Evolutionary conservation across 1,284 basidiomycete genomes (phyloP).

Genomic region (Sanghuangporus weigelae): DNA sequence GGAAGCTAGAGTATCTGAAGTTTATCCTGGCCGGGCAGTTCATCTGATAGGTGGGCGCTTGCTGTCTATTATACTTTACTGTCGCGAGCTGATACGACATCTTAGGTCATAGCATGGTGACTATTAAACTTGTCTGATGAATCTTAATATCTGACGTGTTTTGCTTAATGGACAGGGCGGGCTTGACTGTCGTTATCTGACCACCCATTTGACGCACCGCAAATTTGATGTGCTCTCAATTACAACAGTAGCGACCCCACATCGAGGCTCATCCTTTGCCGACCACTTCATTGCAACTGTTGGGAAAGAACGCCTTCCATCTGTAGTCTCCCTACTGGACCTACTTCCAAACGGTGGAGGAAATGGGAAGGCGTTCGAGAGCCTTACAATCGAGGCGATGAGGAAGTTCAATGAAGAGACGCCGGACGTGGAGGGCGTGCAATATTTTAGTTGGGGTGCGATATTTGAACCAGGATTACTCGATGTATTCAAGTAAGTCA

Average conservation of each 20-base stretch:
- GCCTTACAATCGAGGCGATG: conserved; percentile 84
- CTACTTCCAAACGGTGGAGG: conserved; percentile 82
- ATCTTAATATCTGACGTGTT: conserved; percentile 5
- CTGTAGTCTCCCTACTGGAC: conserved; percentile 65
- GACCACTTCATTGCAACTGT: conserved; percentile 86
- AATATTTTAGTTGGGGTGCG: conserved; percentile 94
- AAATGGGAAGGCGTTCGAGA: conserved; percentile 88
- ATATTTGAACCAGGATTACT: conserved; percentile 82
- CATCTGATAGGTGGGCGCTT: conserved; percentile 74
- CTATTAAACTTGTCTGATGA: conserved; percentile 18
- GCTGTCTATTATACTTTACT: conserved; percentile 5
- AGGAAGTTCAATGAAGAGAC: conserved; percentile 81
- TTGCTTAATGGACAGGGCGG: conserved; percentile 60
- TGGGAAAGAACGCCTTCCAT: conserved; percentile 59
- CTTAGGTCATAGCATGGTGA: conserved; percentile 84
- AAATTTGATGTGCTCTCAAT: conserved; percentile 46
- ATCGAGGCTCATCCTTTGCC: conserved; percentile 59
- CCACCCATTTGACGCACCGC: conserved; percentile 61
- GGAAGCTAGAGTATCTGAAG: conserved; percentile 72
- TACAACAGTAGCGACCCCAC: conserved; percentile 54
- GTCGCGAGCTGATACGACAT: conserved; percentile 22
- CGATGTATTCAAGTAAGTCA: conserved; percentile 75
- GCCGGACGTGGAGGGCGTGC: conserved; percentile 69
- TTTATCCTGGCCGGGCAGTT: conserved; percentile 75
- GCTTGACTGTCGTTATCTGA: conserved; percentile 87